Conservation (phyloP, 306 rosid species). For the Dicorynia guianensis region DNA sequence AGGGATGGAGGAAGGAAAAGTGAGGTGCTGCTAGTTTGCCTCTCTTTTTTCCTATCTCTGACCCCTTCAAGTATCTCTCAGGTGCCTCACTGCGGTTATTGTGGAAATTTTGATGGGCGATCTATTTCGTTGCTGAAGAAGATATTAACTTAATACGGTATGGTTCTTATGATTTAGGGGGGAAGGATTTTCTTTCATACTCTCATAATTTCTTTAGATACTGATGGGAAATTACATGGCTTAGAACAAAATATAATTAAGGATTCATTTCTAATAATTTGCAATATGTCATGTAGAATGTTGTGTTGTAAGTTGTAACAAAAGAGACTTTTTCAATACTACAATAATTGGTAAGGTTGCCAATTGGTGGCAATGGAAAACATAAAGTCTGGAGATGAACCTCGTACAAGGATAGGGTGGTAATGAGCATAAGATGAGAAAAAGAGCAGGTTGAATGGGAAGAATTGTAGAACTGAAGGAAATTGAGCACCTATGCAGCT, state of each 20-base stretch:
- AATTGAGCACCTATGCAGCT: neutral
- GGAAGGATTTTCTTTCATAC: neutral
- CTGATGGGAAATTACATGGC: neutral
- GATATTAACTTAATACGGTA: neutral
- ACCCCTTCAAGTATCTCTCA: too few species aligned
- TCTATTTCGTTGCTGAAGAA: too few species aligned
- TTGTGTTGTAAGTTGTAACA: neutral
- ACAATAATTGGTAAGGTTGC: neutral
- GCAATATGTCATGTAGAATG: neutral
- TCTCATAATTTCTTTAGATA: neutral
- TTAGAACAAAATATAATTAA: neutral
- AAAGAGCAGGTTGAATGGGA: neutral
- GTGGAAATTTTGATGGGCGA: neutral
- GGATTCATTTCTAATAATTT: neutral
- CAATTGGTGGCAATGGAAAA: slow-evolving; percentile 10
- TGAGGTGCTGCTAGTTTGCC: neutral
- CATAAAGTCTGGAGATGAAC: neutral
- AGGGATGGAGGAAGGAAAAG: neutral
- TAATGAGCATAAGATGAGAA: slow-evolving; percentile 17
- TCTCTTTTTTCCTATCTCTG: too few species aligned
- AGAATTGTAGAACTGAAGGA: neutral
- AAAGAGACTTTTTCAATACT: neutral
- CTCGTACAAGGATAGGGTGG: neutral
- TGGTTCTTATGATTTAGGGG: neutral
- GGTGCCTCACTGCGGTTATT: neutral